These are phyloP conservation scores for Sapria himalayana DNA, from an alignment of 345 rosid species.

Conservation along the genomic window DNA sequence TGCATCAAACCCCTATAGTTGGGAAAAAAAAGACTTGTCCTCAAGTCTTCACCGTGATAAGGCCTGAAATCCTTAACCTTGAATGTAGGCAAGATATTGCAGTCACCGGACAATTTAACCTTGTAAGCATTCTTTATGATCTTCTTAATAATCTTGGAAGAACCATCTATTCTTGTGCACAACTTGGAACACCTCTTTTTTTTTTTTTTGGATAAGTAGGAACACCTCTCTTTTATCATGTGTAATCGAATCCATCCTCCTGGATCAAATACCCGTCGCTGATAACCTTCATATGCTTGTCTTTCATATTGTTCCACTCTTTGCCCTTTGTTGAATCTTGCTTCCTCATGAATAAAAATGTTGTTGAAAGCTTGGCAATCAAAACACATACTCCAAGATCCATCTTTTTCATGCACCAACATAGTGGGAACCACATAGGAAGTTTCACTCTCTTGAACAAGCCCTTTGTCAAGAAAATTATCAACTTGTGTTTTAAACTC, in stretches of 20 bases:
- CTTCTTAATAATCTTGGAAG: not conserved
- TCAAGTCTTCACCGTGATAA: not conserved
- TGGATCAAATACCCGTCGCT: not conserved
- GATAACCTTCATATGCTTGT: not conserved
- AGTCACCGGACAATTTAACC: not conserved
- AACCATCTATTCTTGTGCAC: not conserved
- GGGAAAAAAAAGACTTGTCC: no score
- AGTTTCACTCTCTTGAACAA: no score
- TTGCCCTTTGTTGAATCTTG: not conserved
- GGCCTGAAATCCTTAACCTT: not conserved
- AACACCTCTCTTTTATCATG: not conserved
- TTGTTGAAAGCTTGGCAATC: no score
- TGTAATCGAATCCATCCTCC: not conserved
- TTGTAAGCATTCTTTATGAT: constrained; percentile 2
- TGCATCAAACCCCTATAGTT: no score
- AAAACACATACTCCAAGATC: no score
- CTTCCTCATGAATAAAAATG: not conserved
- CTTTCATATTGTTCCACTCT: not conserved
- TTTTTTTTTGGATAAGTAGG: no score
- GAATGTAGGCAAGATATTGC: not conserved
- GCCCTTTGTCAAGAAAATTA: no score
- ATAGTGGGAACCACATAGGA: no score
- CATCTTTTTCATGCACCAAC: no score
- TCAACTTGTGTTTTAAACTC: no score
- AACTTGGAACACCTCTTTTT: not conserved